A percentile compares a stretch with the other conserved stretches of the same genome.
Evolutionary conservation across 2,329 filamentous ascomycete species (phyloP).

Genomic region (Cladophialophora chaetospira): DNA sequence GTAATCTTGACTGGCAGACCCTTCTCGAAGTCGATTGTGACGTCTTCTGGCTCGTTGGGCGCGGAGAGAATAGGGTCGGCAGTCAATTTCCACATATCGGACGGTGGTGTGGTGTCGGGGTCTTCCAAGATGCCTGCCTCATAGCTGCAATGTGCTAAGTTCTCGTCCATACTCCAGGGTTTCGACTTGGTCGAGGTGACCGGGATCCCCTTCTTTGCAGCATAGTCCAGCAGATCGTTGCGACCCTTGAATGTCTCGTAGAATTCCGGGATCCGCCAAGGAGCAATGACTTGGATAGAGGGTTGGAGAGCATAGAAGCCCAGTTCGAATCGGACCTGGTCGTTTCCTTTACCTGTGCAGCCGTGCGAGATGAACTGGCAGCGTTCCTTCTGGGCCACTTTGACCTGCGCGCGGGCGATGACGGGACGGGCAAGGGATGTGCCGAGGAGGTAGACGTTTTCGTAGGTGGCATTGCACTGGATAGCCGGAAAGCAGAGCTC

Average conservation of each 20-base stretch:
- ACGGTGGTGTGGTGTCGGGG: slow-evolving; percentile 61
- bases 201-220: slow-evolving; percentile 35
- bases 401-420: slow-evolving; percentile 50
- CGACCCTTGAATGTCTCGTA: slow-evolving; percentile 53
- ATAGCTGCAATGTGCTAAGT: slow-evolving; percentile 66
- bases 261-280: slow-evolving; percentile 53
- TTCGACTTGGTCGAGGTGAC: slow-evolving; percentile 48
- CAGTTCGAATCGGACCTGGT: slow-evolving; percentile 54
- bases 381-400: slow-evolving; percentile 45
- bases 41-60: slow-evolving; percentile 69
- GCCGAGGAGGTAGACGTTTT: slow-evolving; percentile 28
- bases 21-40: slow-evolving; percentile 72
- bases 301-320: slow-evolving; percentile 53
- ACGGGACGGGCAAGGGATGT: slow-evolving; percentile 46
- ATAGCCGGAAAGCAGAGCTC: slow-evolving; percentile 79
- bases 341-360: slow-evolving; percentile 50
- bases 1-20: slow-evolving; percentile 72
- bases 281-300: slow-evolving; percentile 50
- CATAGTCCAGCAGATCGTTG: slow-evolving; percentile 53
- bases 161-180: slow-evolving; percentile 69
- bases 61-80: slow-evolving; percentile 37
- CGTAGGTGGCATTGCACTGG: slow-evolving; percentile 58
- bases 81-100: slow-evolving; percentile 79
- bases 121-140: slow-evolving; percentile 74
- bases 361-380: slow-evolving; percentile 47